phyloP scores from a whole-genome alignment of 1,284 basidiomycete genomes.

The Cutaneotrichosporon curvatum region DNA sequence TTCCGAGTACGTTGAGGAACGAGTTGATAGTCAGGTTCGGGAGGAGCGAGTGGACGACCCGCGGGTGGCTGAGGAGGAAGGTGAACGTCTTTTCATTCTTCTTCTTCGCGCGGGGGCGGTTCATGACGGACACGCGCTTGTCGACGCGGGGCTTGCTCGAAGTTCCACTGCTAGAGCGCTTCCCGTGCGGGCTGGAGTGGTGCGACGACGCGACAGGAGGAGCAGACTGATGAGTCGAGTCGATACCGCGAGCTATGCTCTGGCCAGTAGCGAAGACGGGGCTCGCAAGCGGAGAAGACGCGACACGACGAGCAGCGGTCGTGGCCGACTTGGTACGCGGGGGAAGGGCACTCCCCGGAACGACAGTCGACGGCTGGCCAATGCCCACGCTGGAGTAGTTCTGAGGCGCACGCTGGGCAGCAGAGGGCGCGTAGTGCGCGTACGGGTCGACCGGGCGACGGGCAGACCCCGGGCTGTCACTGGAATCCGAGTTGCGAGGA shows the following conservation, averaged over 20 bases:
- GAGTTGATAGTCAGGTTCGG: constrained; percentile 38
- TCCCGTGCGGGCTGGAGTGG: no score
- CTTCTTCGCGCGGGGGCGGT: constrained; percentile 2
- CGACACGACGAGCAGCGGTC: constrained; percentile 11
- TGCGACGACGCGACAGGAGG: neutral
- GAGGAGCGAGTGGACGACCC: constrained; percentile 32
- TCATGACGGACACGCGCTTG: constrained; percentile 6
- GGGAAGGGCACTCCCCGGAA: constrained; percentile 7
- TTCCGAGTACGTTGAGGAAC: constrained; percentile 39
- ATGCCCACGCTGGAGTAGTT: constrained; percentile 2
- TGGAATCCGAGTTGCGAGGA: constrained; percentile 1
- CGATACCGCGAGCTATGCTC: neutral
- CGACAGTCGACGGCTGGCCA: constrained; percentile 1
- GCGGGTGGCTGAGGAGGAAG: constrained; percentile 25
- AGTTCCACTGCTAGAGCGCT: neutral
- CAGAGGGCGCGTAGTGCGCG: neutral
- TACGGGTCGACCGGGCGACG: no score
- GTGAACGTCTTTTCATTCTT: constrained; percentile 9
- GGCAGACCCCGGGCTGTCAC: neutral
- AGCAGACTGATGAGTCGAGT: neutral
- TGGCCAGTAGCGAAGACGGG: constrained; percentile 7
- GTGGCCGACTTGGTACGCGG: constrained; percentile 11
- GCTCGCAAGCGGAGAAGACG: constrained; percentile 21
- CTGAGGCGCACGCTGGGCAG: neutral
- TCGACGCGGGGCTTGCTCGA: no score